Evolutionary conservation across 345 rosid species (phyloP).

Genomic region (Arabidopsis suecica): DNA sequence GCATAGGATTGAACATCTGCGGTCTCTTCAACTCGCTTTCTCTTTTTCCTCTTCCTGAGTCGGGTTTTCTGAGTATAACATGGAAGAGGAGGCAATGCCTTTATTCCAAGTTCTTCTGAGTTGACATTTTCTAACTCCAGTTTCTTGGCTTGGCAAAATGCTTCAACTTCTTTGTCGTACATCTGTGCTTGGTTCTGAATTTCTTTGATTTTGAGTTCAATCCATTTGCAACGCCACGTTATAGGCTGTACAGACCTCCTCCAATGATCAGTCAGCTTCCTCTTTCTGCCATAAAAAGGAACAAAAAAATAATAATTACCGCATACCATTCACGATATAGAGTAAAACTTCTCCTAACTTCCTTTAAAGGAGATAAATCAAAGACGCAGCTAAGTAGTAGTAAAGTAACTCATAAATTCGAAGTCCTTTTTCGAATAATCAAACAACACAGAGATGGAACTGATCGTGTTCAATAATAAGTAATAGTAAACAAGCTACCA

Average conservation of each 20-base stretch:
- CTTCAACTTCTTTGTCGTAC: slow-evolving; percentile 68
- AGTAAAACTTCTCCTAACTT: not conserved
- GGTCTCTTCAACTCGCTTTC: slow-evolving; percentile 71
- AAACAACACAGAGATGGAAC: slow-evolving; percentile 20
- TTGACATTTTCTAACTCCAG: slow-evolving; percentile 46
- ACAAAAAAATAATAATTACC: not conserved
- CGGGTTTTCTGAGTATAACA: slow-evolving; percentile 49
- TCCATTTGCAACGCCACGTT: slow-evolving; percentile 84
- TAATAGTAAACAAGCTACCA: slow-evolving; percentile 19
- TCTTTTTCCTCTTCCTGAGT: slow-evolving; percentile 65
- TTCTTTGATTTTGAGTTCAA: slow-evolving; percentile 69
- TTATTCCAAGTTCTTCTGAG: slow-evolving; percentile 51
- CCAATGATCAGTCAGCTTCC: slow-evolving; percentile 84
- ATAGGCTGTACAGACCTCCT: slow-evolving; percentile 71
- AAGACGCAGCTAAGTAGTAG: not conserved
- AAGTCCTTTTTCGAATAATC: not conserved
- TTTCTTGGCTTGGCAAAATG: slow-evolving; percentile 54
- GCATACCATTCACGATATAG: slow-evolving; percentile 5
- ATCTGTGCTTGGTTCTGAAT: slow-evolving; percentile 54
- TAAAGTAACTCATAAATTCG: slow-evolving; percentile 19
- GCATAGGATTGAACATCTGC: slow-evolving; percentile 57
- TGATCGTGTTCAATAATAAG: not conserved
- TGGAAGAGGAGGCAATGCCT: slow-evolving; percentile 57
- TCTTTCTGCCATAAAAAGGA: slow-evolving; percentile 55
- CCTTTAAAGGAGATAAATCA: slow-evolving; percentile 24